Percentiles rank a stretch among this genome's conserved stretches.
These are phyloP conservation scores for Albugo laibachii DNA, from an alignment of 352 stramenopile species.

Conservation along the genomic window DNA sequence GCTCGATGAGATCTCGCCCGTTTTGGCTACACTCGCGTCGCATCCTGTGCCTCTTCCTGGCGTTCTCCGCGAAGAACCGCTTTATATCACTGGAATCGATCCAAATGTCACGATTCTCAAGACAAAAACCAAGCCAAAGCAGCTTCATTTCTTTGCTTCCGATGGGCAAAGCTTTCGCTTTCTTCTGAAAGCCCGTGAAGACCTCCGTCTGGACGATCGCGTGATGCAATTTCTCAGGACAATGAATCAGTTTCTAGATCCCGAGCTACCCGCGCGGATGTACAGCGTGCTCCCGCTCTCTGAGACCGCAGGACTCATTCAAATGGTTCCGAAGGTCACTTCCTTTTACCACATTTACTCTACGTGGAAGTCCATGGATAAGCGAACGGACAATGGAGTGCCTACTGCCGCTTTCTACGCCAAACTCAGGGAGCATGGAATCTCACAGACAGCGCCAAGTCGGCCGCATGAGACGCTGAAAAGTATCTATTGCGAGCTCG, in stretches of 20 bases:
- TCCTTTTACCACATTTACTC: slow-evolving; percentile 71
- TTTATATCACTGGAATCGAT: slow-evolving; percentile 19
- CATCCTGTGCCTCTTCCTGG: slow-evolving; percentile 37
- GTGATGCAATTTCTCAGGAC: slow-evolving; percentile 79
- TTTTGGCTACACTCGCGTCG: slow-evolving; percentile 20
- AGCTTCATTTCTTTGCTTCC: slow-evolving; percentile 50
- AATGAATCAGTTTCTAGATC: slow-evolving; percentile 46
- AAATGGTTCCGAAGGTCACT: slow-evolving; percentile 67
- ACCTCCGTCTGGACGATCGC: slow-evolving; percentile 75
- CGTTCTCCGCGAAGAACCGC: slow-evolving; percentile 9
- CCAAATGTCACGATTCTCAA: slow-evolving; percentile 28
- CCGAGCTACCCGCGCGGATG: slow-evolving; percentile 24
- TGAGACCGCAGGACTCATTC: slow-evolving; percentile 60
- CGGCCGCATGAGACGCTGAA: slow-evolving; percentile 31
- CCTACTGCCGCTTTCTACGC: slow-evolving; percentile 66
- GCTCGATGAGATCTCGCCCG: slow-evolving; percentile 54
- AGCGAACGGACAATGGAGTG: slow-evolving; percentile 2
- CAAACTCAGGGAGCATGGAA: slow-evolving; percentile 58
- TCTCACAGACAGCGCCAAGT: slow-evolving; percentile 43
- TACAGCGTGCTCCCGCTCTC: slow-evolving; percentile 71
- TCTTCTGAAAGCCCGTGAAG: slow-evolving; percentile 72
- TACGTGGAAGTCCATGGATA: slow-evolving; percentile 15
- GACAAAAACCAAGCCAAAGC: slow-evolving; percentile 79
- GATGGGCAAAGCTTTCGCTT: slow-evolving; percentile 59
- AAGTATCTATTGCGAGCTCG: slow-evolving; percentile 50